Base-by-base conservation (phyloP, 2,329 filamentous ascomycete genomes). In the Pseudocercospora fijiensis region DNA sequence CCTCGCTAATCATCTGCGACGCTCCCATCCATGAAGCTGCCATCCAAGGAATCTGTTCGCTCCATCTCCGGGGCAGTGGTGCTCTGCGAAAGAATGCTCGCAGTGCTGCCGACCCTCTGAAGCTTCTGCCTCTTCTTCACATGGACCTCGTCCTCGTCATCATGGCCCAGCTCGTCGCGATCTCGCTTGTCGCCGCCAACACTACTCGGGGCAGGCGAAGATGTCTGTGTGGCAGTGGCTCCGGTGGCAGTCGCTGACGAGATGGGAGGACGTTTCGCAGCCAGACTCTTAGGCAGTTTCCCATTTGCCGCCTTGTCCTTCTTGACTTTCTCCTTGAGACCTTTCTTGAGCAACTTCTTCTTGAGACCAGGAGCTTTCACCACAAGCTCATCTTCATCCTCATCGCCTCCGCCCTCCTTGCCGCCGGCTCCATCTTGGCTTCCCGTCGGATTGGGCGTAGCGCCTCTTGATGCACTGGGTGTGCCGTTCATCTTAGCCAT, bases 401-500 rank as follows among this genome's bases (percentile, higher is more conserved):
- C 70, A 11, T 72, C 73, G 22, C 65, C 69, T 16, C 49, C 58
- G 28, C 65, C 66, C 9, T 71, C 69, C 33, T 70, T 69, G 45
- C 65, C 65, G n/a, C 53, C 53, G 28, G 61, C 64, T n/a, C 67
- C 67, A n/a, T 71, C 69, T 58, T 71, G 61, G 41, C 69, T 67
- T 10, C n/a, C 53, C 41, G 66, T 61, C 27, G 70, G 67, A 53
- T 72, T 70, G 10, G 76, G 76, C 41, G 76, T 78, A 13, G 71
- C 75, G 9, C 71, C 72, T 53, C 75, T 65, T 55, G 70, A 73
- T 1, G 73, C 75, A 9, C 67, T 59, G 22, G 73, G 74, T 28
- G 72, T 76, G 7, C 67, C 69, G n/a, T 74, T 75, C 63, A 76
- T 76, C 64, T 81, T 81, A 1, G 80, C 81, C 78, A 82, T 80